Base-by-base conservation (phyloP, 2,329 filamentous ascomycete species). In the Penicillium vulpinum region DNA sequence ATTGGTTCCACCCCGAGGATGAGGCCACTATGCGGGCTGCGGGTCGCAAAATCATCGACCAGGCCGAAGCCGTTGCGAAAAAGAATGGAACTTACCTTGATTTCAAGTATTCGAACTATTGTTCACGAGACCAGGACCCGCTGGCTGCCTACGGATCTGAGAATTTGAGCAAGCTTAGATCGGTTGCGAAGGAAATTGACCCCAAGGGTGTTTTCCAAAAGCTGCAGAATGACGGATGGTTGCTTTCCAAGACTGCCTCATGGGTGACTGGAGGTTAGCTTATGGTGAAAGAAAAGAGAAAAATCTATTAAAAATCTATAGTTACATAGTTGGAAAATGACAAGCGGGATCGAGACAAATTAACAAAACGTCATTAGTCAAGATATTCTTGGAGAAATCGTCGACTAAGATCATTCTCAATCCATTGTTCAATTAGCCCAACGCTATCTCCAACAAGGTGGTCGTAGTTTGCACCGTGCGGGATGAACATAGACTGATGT, bases 401-500 rank as follows among this genome's bases (percentile, higher is more conserved):
- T 43, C 54, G 45, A 45, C 39, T 67, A 5, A 67, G 45, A 54
- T 66, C 63, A 40, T 48, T 48, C 48, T 66, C 60, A 22, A 91
- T 83, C 90, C 90, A 94, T 18, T 79, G 78, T 61, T 86, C 80
- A 56, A 94, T 84, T 57, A 85, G 78, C 29, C 80, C 80, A 3
- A 85, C 87, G 3, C 91, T 87, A 71, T 92, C 88, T 0, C 87
- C 87, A n/a, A 93, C 86, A n/a, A 93, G 76, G 61, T 76, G 77
- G 65, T 92, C 88, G 68, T 94, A 93, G 56, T 90, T 87, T 58
- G 86, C 81, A 7, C 88, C 87, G 22, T 68, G 67, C 0, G 85
- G 76, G 13, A 90, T 84, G 76, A 96, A 96, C 50, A 96, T 77
- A 0, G 89, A 88, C 60, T 90, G 93, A 71, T 96, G 92, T 10